Evolutionary conservation across 2,329 filamentous ascomycete species (phyloP).

Genomic region (Aspergillus fumigatiaffinis): DNA sequence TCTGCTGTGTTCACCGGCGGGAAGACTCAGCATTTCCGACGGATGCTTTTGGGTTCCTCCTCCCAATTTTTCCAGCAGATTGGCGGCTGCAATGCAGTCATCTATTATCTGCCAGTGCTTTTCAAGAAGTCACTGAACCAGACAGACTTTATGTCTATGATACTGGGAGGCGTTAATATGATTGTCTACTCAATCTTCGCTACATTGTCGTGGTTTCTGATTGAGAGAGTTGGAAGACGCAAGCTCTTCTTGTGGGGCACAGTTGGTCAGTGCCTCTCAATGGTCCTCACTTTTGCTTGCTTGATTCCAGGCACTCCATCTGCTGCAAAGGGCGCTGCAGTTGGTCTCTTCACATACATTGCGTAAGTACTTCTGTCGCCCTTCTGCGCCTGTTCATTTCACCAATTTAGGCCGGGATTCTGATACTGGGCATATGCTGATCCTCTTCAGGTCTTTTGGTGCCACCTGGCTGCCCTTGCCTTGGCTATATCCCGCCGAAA

Average conservation of each 20-base stretch:
- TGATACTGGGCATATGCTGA: too few species aligned
- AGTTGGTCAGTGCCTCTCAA: slow-evolving; percentile 36
- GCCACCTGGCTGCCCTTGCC: slow-evolving; percentile 62
- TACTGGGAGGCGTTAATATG: slow-evolving; percentile 53
- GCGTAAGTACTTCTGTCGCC: slow-evolving; percentile 27
- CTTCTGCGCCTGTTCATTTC: too few species aligned
- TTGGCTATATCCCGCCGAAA: slow-evolving; percentile 52
- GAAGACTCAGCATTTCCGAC: slow-evolving; percentile 38
- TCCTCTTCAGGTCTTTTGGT: slow-evolving; percentile 50
- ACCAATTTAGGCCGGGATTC: too few species aligned
- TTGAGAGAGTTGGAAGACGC: slow-evolving; percentile 47
- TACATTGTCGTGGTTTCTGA: slow-evolving; percentile 47
- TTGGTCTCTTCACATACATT: slow-evolving; percentile 67
- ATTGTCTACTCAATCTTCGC: slow-evolving; percentile 42
- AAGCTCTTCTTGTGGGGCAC: slow-evolving; percentile 40
- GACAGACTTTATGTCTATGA: slow-evolving; percentile 41
- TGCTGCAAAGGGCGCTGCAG: slow-evolving; percentile 41
- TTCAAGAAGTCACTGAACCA: slow-evolving; percentile 47
- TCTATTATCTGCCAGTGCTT: slow-evolving; percentile 48
- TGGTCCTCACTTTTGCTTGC: slow-evolving; percentile 39
- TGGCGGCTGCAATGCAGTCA: slow-evolving; percentile 49
- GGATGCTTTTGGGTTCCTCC: slow-evolving; percentile 39
- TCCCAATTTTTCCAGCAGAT: slow-evolving; percentile 47
- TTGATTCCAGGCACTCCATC: slow-evolving; percentile 27
- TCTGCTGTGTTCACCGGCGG: slow-evolving; percentile 35